These are phyloP conservation scores for Naganishia kalamii DNA, from an alignment of 768 basidiomycete species.

Conservation along the genomic window DNA sequence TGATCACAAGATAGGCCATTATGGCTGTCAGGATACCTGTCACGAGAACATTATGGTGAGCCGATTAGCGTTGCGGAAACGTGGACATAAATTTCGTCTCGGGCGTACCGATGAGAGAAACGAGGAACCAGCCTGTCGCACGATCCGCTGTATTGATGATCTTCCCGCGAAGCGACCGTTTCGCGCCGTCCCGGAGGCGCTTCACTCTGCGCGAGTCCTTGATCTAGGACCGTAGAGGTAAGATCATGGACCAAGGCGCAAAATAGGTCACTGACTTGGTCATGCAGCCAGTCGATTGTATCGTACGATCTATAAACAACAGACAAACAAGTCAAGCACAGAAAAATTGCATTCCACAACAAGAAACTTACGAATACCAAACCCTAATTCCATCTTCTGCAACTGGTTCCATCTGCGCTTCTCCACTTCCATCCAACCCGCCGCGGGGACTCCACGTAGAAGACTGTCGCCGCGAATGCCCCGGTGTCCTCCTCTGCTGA, in stretches of 20 bases:
- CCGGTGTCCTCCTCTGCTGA: neutral
- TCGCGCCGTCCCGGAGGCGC: constrained; percentile 55
- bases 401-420: constrained; percentile 19
- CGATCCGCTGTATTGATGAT: constrained; percentile 64
- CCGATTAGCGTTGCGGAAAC: neutral
- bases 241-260: constrained; percentile 16
- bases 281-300: constrained; percentile 93
- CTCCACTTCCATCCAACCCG: constrained; percentile 3
- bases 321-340: neutral
- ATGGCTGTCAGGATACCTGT: constrained; percentile 69
- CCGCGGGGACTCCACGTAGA: neutral
- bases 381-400: constrained; percentile 60
- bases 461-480: neutral
- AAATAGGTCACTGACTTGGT: constrained; percentile 53
- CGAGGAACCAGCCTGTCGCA: constrained; percentile 79
- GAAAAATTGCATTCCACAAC: constrained; percentile 12
- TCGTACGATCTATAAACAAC: constrained; percentile 54
- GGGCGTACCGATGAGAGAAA: constrained; percentile 63
- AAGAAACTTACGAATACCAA: constrained; percentile 45
- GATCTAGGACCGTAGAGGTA: constrained; percentile 55
- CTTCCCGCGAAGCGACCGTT: constrained; percentile 60
- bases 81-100: too few relatives aligned
- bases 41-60: neutral
- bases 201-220: constrained; percentile 82
- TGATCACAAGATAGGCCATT: constrained; percentile 77